phyloP scores from a whole-genome alignment of 768 basidiomycete species.

The Rhizopogon sp. region DNA sequence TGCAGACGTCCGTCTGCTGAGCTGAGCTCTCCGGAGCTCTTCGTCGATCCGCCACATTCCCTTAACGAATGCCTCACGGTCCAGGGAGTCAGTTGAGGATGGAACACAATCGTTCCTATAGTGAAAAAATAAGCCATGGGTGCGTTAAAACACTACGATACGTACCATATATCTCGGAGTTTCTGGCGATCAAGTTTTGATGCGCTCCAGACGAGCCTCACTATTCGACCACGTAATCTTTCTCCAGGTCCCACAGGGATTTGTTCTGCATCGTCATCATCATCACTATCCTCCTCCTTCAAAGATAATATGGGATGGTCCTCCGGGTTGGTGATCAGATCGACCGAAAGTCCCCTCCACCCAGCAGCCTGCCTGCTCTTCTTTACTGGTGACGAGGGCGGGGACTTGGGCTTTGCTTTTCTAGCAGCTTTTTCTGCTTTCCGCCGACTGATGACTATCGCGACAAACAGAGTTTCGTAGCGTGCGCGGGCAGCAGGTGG shows the following conservation, averaged over 20 bases:
- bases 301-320: slow-evolving; percentile 18
- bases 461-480: slow-evolving; percentile 63
- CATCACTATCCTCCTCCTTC: slow-evolving; percentile 8
- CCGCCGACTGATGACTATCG: slow-evolving; percentile 50
- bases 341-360: slow-evolving; percentile 71
- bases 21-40: slow-evolving; percentile 62
- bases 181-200: slow-evolving; percentile 50
- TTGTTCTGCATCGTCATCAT: slow-evolving; percentile 24
- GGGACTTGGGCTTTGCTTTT: slow-evolving; percentile 28
- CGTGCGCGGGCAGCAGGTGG: slow-evolving; percentile 58
- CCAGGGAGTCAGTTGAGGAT: slow-evolving; percentile 48
- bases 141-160: slow-evolving; percentile 5
- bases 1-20: slow-evolving; percentile 26
- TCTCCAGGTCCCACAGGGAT: slow-evolving; percentile 36
- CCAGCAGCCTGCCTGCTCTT: slow-evolving; percentile 57
- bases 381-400: slow-evolving; percentile 22
- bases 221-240: slow-evolving; percentile 48
- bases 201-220: slow-evolving; percentile 58
- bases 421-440: slow-evolving; percentile 30
- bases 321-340: slow-evolving; percentile 48
- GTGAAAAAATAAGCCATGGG: background rate
- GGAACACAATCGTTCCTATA: slow-evolving; percentile 70
- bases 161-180: slow-evolving; percentile 65
- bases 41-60: slow-evolving; percentile 90
- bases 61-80: slow-evolving; percentile 60